Base-by-base conservation (phyloP, 345 rosid species). In the Viola odorata region DNA sequence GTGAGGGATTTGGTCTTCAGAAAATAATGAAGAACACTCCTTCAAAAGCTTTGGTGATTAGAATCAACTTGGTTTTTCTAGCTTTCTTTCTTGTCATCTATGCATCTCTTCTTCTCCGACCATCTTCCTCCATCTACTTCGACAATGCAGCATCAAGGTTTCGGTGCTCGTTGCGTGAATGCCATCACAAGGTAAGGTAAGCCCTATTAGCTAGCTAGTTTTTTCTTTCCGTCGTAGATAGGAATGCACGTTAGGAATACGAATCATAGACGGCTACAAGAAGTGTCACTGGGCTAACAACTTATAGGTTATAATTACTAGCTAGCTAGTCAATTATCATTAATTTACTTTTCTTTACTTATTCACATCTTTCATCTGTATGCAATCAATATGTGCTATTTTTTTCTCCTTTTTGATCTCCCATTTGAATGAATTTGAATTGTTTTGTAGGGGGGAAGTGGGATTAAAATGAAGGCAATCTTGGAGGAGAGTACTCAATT, bases 141-240 rank as follows among this genome's bases (percentile, higher is more conserved):
- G 77, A 68, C 32, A 80, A 75, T 69, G 85, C 86, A 44, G 84
- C 86, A 23, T 81, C 95, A 12, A 79, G 81, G 41, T 77, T 90
- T 63, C 68, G 91, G 58, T 86, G 96, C 86, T 86, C 92, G 3
- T 64, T 85, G 69, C 83, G 69, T 48, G 86, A 88, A 49, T 86
- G 99, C 68, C 91, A 77, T 80, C 91, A 80, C 78, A 86, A 90
- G 96, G 97, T 90, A 77, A 88, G 97, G 96, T 85, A 85, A 87
- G 94, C 75, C 69, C 13, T 4, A 37, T 4, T 23, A 23, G 32
- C 32, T 23, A 23, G 32, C 32, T 23, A 23, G 32, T 23, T 23
- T 23, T 2, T 0, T 23, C 2, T 23, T 23, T 23, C 32, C 2
- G n/a, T 23, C 32, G 1, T 23, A 2, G 32, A 23, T 23, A 23